A percentile compares a stretch with the other conserved stretches of the same genome.
These are phyloP conservation scores for Dothideomycetes sp. DNA, from an alignment of 2,329 filamentous ascomycete genomes.

Conservation along the genomic window DNA sequence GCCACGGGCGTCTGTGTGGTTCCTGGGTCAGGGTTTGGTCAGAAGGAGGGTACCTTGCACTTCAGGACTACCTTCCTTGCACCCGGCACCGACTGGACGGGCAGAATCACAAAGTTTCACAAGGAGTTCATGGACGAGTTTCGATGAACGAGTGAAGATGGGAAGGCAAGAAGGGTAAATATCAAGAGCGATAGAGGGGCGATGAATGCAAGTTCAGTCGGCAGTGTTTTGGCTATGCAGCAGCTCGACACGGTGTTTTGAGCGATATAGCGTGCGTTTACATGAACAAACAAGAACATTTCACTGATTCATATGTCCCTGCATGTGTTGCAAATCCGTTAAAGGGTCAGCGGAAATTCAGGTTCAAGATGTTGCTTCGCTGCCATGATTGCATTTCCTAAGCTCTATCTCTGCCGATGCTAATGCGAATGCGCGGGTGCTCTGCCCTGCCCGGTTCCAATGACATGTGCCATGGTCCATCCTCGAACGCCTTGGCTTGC, in stretches of 20 bases:
- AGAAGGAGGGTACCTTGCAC: slow-evolving; percentile 82
- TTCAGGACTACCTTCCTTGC: slow-evolving; percentile 96
- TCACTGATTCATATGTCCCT: too few relatives aligned
- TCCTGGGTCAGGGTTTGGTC: slow-evolving; percentile 84
- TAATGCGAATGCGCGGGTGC: not conserved
- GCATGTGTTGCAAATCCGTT: too few relatives aligned
- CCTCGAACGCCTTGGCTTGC: too few relatives aligned
- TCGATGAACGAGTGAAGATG: slow-evolving; percentile 18
- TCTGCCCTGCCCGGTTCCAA: not conserved
- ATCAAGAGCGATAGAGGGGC: slow-evolving; percentile 1
- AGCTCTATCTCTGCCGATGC: not conserved
- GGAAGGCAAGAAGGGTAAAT: not conserved
- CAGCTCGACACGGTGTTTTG: not conserved
- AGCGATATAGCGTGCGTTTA: not conserved
- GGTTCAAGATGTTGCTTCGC: not conserved
- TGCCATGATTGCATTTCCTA: not conserved
- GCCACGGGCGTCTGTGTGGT: slow-evolving; percentile 92
- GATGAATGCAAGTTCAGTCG: not conserved
- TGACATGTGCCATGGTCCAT: too few relatives aligned
- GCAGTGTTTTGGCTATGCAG: not conserved
- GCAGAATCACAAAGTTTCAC: slow-evolving; percentile 81
- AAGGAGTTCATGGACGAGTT: slow-evolving; percentile 81
- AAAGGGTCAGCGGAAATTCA: too few relatives aligned
- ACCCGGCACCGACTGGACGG: slow-evolving; percentile 90
- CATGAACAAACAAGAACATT: not conserved